Evolutionary conservation across 495 filamentous ascomycete genomes (phyloP).

Genomic region (Neurospora discreta): DNA sequence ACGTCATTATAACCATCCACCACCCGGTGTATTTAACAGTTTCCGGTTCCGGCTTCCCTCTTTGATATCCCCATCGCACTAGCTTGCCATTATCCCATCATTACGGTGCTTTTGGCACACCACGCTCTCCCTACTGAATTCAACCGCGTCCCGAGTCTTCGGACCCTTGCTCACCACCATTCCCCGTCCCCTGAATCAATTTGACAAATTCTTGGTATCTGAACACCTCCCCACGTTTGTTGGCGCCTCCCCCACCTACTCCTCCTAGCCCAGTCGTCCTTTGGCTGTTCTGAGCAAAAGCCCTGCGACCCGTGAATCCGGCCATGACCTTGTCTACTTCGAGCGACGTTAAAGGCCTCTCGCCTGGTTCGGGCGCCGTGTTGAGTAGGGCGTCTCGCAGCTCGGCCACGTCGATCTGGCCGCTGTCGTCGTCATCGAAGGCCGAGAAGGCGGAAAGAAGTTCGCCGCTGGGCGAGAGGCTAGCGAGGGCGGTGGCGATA

Average conservation of each 20-base stretch:
- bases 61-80: background rate
- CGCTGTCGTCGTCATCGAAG: constrained; percentile 92
- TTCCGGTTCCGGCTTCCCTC: background rate
- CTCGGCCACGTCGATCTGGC: constrained; percentile 76
- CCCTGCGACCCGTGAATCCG: constrained; percentile 72
- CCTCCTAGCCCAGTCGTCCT: background rate
- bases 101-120: background rate
- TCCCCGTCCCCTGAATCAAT: constrained; percentile 36
- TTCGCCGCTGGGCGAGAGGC: constrained; percentile 62
- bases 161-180: constrained; percentile 20
- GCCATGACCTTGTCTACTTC: constrained; percentile 76
- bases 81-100: background rate
- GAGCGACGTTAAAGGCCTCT: constrained; percentile 50
- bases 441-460: constrained; percentile 80
- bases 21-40: background rate
- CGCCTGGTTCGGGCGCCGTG: constrained; percentile 66
- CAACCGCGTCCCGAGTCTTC: constrained; percentile 12
- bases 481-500: constrained; percentile 58
- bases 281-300: constrained; percentile 48
- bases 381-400: constrained; percentile 72
- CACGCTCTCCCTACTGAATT: constrained; percentile 1
- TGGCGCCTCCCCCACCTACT: constrained; percentile 22
- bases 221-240: constrained; percentile 60
- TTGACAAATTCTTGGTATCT: constrained; percentile 68
- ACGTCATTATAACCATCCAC: background rate